Percentiles rank a stretch among this genome's conserved stretches.
These are phyloP conservation scores for Rhodotorula diobovata DNA, from an alignment of 768 basidiomycete genomes.

Conservation along the genomic window DNA sequence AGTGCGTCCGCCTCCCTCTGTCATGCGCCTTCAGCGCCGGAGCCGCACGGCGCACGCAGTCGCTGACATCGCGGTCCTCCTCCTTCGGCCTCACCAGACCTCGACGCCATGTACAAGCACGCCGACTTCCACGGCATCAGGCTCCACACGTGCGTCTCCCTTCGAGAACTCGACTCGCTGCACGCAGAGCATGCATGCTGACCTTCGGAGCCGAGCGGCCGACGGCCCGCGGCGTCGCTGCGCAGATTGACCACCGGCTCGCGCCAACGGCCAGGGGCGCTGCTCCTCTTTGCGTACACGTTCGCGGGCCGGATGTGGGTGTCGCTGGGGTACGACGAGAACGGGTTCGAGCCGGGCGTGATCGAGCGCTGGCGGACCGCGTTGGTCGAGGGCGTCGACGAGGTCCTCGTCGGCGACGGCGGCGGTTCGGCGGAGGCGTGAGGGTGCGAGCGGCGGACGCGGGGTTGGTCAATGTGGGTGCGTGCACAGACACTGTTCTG, in stretches of 20 bases:
- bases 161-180: background rate
- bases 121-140: constrained; percentile 56
- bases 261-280: constrained; percentile 69
- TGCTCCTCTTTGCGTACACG: constrained; percentile 67
- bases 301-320: constrained; percentile 65
- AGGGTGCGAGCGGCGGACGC: background rate
- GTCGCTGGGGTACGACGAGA: constrained; percentile 72
- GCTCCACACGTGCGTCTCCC: constrained; percentile 54
- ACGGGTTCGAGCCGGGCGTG: constrained; percentile 62
- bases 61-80: no score
- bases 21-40: no score
- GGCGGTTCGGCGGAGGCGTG: background rate
- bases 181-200: background rate
- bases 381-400: constrained; percentile 56
- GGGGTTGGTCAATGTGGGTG: background rate
- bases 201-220: no score
- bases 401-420: constrained; percentile 53
- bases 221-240: no score
- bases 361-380: constrained; percentile 67
- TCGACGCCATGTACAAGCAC: constrained; percentile 76
- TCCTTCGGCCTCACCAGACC: constrained; percentile 45
- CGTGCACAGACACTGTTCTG: no score
- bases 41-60: no score
- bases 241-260: constrained; percentile 69
- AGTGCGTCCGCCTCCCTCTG: constrained; percentile 43